Conservation (phyloP, 2,329 filamentous ascomycete species). For the Fusarium nygamai region DNA sequence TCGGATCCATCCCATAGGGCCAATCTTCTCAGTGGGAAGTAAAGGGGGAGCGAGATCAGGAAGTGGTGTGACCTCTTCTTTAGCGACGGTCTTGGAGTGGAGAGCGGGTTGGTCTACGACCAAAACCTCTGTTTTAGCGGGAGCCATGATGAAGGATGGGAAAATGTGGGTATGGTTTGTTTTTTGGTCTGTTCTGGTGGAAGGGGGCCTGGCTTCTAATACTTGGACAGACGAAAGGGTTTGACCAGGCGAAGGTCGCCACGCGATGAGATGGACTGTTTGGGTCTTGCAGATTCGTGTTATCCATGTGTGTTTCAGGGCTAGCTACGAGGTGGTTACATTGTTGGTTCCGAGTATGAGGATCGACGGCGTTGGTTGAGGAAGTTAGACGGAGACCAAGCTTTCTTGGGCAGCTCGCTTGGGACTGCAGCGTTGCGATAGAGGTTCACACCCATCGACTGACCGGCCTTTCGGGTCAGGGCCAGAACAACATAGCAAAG, state of each 20-base stretch:
- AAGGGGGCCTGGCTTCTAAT: slow-evolving; percentile 12
- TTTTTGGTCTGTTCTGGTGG: not conserved
- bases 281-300: fast-evolving
- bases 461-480: not conserved
- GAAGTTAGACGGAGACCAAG: not conserved
- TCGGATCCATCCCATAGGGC: slow-evolving; percentile 14
- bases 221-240: not conserved
- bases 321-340: not conserved
- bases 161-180: not conserved
- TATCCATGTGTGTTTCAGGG: not conserved
- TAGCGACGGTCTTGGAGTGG: not conserved
- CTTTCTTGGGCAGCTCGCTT: not conserved
- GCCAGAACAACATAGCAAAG: too few relatives aligned
- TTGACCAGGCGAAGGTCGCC: not conserved
- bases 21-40: slow-evolving; percentile 14
- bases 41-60: slow-evolving; percentile 14
- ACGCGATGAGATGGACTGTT: not conserved
- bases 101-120: not conserved
- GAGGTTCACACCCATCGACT: too few relatives aligned
- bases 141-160: slow-evolving; percentile 3
- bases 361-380: not conserved
- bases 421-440: not conserved
- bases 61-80: not conserved
- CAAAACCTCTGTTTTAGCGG: not conserved
- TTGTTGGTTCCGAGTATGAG: not conserved